Conservation (phyloP, 805 yeast genomes). For the Candida palmyrensis region DNA sequence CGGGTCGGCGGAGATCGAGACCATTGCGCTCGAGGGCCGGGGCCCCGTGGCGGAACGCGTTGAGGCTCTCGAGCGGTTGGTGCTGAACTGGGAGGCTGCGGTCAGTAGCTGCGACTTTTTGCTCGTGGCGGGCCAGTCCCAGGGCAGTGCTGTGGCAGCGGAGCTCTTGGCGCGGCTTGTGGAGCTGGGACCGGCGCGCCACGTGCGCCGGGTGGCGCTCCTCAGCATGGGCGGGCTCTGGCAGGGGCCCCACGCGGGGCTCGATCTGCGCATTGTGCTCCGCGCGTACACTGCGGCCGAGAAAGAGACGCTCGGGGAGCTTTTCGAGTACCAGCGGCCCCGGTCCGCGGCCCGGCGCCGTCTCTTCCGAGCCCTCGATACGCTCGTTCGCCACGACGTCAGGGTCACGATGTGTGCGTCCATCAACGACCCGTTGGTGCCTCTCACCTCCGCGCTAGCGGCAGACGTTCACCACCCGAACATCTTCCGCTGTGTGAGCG, state of each 20-base stretch:
- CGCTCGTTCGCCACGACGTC: conserved; percentile 20
- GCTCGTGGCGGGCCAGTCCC: conserved; percentile 28
- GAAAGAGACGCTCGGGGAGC: conserved; percentile 30
- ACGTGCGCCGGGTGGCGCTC: conserved; percentile 22
- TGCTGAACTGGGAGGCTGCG: conserved; percentile 28
- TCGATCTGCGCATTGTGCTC: conserved; percentile 31
- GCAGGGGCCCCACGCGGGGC: conserved; percentile 26
- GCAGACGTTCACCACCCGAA: conserved; percentile 31
- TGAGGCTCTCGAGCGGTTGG: conserved; percentile 16
- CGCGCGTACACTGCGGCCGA: conserved; percentile 33
- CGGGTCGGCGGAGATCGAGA: conserved; percentile 17
- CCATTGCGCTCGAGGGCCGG: conserved; percentile 38
- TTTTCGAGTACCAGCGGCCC: conserved; percentile 28
- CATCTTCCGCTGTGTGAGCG: conserved; percentile 24
- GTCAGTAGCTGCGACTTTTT: conserved; percentile 27
- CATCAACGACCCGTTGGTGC: conserved; percentile 32
- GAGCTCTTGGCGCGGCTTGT: conserved; percentile 20
- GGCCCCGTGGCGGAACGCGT: conserved; percentile 29
- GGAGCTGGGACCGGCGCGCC: conserved; percentile 2
- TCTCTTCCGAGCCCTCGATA: conserved; percentile 15
- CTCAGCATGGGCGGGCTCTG: conserved; percentile 32
- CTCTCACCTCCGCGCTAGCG: conserved; percentile 26
- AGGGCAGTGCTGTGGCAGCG: conserved; percentile 29
- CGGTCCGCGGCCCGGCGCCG: conserved; percentile 12
- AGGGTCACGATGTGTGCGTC: conserved; percentile 32